Evolutionary conservation across 495 filamentous ascomycete species (phyloP).

Genomic region (Stereocaulon alpinum): DNA sequence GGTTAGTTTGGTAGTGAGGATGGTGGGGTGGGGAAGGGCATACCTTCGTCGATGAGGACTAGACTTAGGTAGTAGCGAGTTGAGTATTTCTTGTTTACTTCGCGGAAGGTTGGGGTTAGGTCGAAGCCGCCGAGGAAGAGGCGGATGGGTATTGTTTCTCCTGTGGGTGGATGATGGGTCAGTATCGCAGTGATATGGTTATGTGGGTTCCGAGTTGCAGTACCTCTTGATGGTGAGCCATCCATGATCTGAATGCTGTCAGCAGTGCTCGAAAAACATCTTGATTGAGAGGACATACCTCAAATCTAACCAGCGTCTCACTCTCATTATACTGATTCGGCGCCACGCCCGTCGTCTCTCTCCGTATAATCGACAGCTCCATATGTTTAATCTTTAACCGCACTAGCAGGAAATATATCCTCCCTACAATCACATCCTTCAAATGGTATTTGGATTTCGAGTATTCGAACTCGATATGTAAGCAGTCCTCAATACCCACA

Average conservation of each 20-base stretch:
- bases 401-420: conserved; percentile 97
- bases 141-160: conserved; percentile 95
- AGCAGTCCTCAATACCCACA: conserved; percentile 97
- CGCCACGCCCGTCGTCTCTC: conserved; percentile 93
- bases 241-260: conserved; percentile 75
- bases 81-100: conserved; percentile 99
- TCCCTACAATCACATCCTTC: conserved; percentile 97
- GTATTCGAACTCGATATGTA: conserved; percentile 99
- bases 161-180: conserved; percentile 25
- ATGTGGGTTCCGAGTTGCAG: background rate
- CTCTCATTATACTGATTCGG: conserved; percentile 99
- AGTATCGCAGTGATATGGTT: background rate
- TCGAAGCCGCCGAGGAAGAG: conserved; percentile 98
- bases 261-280: background rate
- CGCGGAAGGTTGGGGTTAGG: conserved; percentile 94
- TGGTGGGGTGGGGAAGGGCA: conserved; percentile 11
- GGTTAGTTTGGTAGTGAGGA: background rate
- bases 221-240: conserved; percentile 85
- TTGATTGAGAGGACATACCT: conserved; percentile 43
- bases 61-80: conserved; percentile 96
- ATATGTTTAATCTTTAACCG: conserved; percentile 99
- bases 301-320: conserved; percentile 94
- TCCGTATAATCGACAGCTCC: conserved; percentile 94
- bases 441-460: conserved; percentile 98
- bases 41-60: conserved; percentile 94